Base-by-base conservation (phyloP, 73 alveolate genomes). In the Diophrys sp. region DNA sequence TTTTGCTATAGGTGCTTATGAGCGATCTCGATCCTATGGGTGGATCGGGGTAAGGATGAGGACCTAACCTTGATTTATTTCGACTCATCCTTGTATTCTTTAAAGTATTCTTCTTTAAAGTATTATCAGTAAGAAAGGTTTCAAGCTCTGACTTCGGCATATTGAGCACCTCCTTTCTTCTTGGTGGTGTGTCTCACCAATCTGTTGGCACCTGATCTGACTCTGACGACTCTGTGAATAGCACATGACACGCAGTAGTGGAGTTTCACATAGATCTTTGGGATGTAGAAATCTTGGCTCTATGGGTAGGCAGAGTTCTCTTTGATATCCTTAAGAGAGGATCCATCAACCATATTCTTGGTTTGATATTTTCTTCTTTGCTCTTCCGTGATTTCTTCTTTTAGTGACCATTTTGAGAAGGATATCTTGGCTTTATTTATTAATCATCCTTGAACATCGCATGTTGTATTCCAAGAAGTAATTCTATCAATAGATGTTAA, bases 301-400 rank as follows among this genome's bases (percentile, higher is more conserved):
- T 78, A 23, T 56, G 76, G n/a, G 90, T 91, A 96, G 73, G 97
- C 98, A 23, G 92, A 82, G 84, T 84, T 83, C 70, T 91, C 98
- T 70, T 85, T 91, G 91, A 96, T 93, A 91, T 96, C 99, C 83
- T 97, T 91, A 95, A 93, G 95, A 75, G 99, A 97, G 70, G 98
- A 94, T 69, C 95, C 98, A 83, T 97, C 99, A 68, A 97, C 99
- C 96, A 94, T 97, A 85, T 94, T 94, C 84, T 97, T 93, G 72
- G 89, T 92, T 83, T 92, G 90, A 94, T 90, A 95, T 69, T 98
- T 89, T 95, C 86, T 97, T 96, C 96, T 95, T 95, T 77, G 94
- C 90, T 85, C 99, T 94, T 75, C 99, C 99, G 94, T 94, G 92
- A 94, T 96, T 96, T 85, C 99, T 91, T 84, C 99, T 93, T 91